These are phyloP conservation scores for Eucalyptus regnans DNA, from an alignment of 345 rosid species.

Conservation along the genomic window DNA sequence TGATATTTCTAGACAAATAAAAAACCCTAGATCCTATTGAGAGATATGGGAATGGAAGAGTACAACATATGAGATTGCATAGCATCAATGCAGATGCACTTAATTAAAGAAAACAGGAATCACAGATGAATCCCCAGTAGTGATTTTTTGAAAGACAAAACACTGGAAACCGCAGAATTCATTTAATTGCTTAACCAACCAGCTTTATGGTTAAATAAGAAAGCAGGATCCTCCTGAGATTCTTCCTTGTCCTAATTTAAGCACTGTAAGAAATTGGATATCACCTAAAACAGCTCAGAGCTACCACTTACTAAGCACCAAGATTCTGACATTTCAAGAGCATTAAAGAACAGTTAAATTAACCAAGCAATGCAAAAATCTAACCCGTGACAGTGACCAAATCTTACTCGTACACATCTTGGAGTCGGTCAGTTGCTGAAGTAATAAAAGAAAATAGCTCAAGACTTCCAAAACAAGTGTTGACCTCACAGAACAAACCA, in stretches of 20 bases:
- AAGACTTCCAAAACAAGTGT: not conserved
- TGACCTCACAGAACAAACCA: not conserved
- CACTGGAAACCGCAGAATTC: not conserved
- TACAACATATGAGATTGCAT: not conserved
- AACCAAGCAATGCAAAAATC: not conserved
- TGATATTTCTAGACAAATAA: not conserved
- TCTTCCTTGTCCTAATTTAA: not conserved
- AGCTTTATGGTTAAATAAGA: not conserved
- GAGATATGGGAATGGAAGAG: not conserved
- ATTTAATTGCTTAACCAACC: not conserved
- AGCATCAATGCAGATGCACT: not conserved
- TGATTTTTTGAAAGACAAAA: not conserved
- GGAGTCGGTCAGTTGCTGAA: not conserved
- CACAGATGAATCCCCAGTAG: not conserved
- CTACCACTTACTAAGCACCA: not conserved
- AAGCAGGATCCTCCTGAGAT: not conserved
- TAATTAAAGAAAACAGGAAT: not conserved
- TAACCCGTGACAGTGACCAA: not conserved
- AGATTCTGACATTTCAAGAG: not conserved
- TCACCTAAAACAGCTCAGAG: not conserved
- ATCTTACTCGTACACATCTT: not conserved
- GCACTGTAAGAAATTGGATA: not conserved
- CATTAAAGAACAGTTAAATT: not conserved
- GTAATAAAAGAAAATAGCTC: not conserved
- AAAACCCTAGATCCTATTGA: not conserved